Base-by-base conservation (phyloP, 106 monocot genomes). In the Apostasia ramifera region DNA sequence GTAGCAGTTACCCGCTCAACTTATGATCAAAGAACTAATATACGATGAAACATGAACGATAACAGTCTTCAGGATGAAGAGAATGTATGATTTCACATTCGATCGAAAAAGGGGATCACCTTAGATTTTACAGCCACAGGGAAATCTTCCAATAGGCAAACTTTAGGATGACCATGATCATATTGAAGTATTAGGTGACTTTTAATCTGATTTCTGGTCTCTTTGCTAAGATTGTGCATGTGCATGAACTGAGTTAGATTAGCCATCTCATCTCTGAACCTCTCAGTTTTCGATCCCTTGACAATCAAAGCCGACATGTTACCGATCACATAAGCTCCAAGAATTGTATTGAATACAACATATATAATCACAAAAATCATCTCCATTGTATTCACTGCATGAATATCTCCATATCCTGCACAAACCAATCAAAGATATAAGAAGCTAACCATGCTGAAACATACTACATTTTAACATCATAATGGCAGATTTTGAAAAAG, bases 351-450 rank as follows among this genome's bases (percentile, higher is more conserved):
- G 53, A 72, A 72, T 13, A 62, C 52, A 1, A 72, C 53, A 37
- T 41, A 61, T 3, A 72, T 48, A 61, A 72, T 72, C 51, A 72
- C 53, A 62, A 65, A 72, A 64, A 65, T 63, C 83, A 87, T 87
- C 64, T 87, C 87, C 40, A 83, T 83, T 1, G 40, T 62, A 66
- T 87, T 87, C 60, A 87, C 83, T 2, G 87, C 83, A 83, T 87
- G 87, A 15, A 87, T 75, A n/a, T 83, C 87, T 7, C 87, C 87
- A 73, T 78, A 87, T 5, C 83, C 86, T 82, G 66, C 54, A 73
- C 6, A 40, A 41, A 42, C 64, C 13, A 15, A 26, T 26, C 26
- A 26, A 26, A 26, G 26, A 26, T 26, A 26, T 26, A 26, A 26
- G 26, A 26, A 26, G 26, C 26, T 26, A 26, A 26, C 26, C 26